Base-by-base conservation (phyloP, 2,329 filamentous ascomycete species). In the Aspergillus chevalieri region DNA sequence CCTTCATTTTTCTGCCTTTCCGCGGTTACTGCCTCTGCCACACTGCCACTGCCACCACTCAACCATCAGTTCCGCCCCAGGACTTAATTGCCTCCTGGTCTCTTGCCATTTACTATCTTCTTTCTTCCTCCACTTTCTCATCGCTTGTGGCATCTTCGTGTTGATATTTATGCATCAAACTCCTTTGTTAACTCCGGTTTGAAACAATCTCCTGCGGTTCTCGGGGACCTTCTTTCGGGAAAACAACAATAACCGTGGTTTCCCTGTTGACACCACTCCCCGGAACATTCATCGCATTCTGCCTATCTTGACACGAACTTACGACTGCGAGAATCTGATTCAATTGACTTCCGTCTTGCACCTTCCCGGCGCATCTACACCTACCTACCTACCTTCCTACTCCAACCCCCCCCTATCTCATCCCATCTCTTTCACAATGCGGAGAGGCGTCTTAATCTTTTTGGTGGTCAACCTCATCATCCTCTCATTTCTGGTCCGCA, bases 401-500 rank as follows among this genome's bases (percentile, higher is more conserved):
- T 19, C 38, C 12, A 14, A 28, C 4, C 8, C 3, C 24, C 42
- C 22, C 41, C 55, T 46, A 41, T 19, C 17, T 12, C 19, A 41
- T 21, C 38, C 12, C 26, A 30, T 38, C 38, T 21, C 19, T 41
- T 52, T 55, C 70, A 76, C 56, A 51, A 85, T 85, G 82, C 77
- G 81, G 58, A 77, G 77, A 70, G 78, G 78, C 63, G 70, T 82
- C 51, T 60, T 83, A 50, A 74, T 85, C 62, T 86, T 85, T 70
- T 70, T 87, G 47, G 60, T 88, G 51, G 74, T 82, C 66, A 86
- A 85, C 64, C 63, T 85, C 46, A 55, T 83, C 52, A 74, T 89
- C 54, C 68, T 89, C 57, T 75, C 76, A 46, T 79, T 85, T 63
- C 76, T 88, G 34, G 70, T 89, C 28, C 78, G 83, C 69, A 78